A percentile compares a stretch with the other conserved stretches of the same genome.
phyloP scores from a whole-genome alignment of 768 basidiomycete genomes.

The Scleroderma bovista region DNA sequence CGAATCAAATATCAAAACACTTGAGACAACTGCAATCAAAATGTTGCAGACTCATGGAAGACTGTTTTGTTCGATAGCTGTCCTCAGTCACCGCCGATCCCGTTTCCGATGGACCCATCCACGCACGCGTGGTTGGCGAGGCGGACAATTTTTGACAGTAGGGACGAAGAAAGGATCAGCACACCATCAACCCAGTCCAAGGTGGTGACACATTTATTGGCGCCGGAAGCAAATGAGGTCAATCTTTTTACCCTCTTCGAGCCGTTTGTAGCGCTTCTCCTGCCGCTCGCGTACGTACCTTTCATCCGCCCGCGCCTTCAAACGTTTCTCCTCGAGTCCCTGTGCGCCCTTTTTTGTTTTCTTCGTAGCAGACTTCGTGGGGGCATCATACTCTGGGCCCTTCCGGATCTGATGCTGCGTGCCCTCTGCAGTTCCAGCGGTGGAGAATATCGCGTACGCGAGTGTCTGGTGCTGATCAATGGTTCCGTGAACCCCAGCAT shows the following conservation, averaged over 20 bases:
- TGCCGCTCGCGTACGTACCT: constrained; percentile 63
- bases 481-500: constrained; percentile 69
- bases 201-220: constrained; percentile 46
- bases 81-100: constrained; percentile 31
- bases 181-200: too few species aligned
- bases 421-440: constrained; percentile 32
- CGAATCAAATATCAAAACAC: constrained; percentile 32
- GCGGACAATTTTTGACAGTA: constrained; percentile 63
- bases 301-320: constrained; percentile 69
- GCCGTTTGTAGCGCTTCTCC: constrained; percentile 62
- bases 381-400: constrained; percentile 65
- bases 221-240: constrained; percentile 60
- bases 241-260: constrained; percentile 88
- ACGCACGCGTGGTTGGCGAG: constrained; percentile 61
- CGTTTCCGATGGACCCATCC: constrained; percentile 97
- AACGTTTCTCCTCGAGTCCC: constrained; percentile 82
- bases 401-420: constrained; percentile 63
- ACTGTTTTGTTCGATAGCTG: constrained; percentile 35
- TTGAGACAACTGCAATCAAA: constrained; percentile 39
- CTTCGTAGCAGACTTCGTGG: constrained; percentile 82
- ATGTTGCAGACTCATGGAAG: constrained; percentile 32
- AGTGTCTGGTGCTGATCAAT: constrained; percentile 71
- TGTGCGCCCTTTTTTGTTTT: constrained; percentile 91
- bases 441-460: constrained; percentile 68
- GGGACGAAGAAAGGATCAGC: background rate